phyloP scores from a whole-genome alignment of 2,329 filamentous ascomycete species.

The Aspergillus uvarum region DNA sequence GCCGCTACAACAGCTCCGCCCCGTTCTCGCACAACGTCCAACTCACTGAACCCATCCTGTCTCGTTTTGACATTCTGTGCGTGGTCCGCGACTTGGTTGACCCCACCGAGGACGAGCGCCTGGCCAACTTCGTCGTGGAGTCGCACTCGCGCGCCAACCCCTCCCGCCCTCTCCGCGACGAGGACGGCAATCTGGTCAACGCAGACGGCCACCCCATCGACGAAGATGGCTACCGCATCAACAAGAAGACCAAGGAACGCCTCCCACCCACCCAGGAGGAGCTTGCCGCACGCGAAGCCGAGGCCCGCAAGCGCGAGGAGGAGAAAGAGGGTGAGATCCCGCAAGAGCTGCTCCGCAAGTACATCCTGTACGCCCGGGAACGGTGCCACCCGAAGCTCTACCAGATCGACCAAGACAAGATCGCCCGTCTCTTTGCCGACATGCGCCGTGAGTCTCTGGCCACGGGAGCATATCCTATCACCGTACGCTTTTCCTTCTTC shows the following conservation, averaged over 20 bases:
- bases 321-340: conserved; percentile 71
- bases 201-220: conserved; percentile 58
- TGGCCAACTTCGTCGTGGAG: conserved; percentile 91
- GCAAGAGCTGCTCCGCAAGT: conserved; percentile 89
- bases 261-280: conserved; percentile 48
- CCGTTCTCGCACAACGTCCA: conserved; percentile 97
- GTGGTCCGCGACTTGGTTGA: conserved; percentile 96
- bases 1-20: conserved; percentile 93
- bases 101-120: conserved; percentile 83
- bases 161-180: conserved; percentile 51
- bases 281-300: conserved; percentile 36
- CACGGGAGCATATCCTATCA: conserved; percentile 96
- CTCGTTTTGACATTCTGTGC: conserved; percentile 95
- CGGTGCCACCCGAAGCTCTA: conserved; percentile 89
- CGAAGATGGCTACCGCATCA: conserved; percentile 55
- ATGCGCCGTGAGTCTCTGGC: conserved; percentile 92
- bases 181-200: conserved; percentile 45
- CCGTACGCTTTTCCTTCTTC: conserved; percentile 60
- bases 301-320: conserved; percentile 48
- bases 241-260: conserved; percentile 42
- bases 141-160: conserved; percentile 91
- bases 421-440: conserved; percentile 89
- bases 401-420: conserved; percentile 96
- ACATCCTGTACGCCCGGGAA: conserved; percentile 92
- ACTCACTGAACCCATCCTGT: conserved; percentile 93